A percentile compares a stretch with the other conserved stretches of the same genome.
These are phyloP conservation scores for Vinca minor DNA, from an alignment of 257 asterid genomes.

Conservation along the genomic window DNA sequence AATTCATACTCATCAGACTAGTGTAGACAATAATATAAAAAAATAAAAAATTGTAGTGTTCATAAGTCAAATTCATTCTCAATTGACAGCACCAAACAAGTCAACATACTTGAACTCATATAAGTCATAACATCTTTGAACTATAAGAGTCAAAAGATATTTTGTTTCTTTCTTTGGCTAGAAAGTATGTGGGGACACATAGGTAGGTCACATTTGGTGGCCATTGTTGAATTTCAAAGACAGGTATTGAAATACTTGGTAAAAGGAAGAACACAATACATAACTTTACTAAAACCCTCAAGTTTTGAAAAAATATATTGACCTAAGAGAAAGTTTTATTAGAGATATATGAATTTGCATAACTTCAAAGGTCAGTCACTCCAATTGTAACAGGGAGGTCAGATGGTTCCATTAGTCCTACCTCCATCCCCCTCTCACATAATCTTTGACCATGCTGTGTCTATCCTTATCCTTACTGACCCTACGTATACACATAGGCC, in stretches of 20 bases:
- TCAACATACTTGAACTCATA: not conserved
- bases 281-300: not conserved
- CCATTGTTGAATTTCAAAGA: slow-evolving; percentile 1
- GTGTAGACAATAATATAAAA: not conserved
- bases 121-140: too few relatives aligned
- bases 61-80: not conserved
- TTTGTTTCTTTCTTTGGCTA: not conserved
- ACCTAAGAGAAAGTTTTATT: too few relatives aligned
- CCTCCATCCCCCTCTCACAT: too few relatives aligned
- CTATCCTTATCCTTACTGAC: too few relatives aligned
- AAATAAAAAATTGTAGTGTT: not conserved
- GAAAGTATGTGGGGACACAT: not conserved
- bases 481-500: too few relatives aligned
- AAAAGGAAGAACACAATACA: not conserved
- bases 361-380: too few relatives aligned
- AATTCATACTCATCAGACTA: slow-evolving; percentile 9
- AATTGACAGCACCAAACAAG: not conserved
- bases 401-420: too few relatives aligned
- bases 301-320: too few relatives aligned
- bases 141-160: too few relatives aligned
- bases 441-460: too few relatives aligned
- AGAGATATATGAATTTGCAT: too few relatives aligned
- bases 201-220: not conserved
- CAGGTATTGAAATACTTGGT: not conserved
- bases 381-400: too few relatives aligned